These are phyloP conservation scores for Monilinia laxa DNA, from an alignment of 2,329 filamentous ascomycete genomes.

Conservation along the genomic window DNA sequence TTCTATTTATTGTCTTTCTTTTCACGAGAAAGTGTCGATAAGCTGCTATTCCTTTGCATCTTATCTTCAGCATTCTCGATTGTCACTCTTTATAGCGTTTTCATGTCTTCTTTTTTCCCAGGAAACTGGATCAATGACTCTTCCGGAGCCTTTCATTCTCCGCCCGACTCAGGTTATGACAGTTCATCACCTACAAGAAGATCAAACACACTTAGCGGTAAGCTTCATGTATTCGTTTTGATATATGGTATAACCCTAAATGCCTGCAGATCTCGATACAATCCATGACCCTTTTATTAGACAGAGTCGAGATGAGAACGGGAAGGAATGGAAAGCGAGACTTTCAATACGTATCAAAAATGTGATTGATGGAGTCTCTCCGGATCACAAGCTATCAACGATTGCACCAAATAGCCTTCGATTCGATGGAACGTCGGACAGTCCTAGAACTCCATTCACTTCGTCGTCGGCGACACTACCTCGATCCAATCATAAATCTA, in stretches of 20 bases:
- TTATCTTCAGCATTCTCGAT: conserved; percentile 35
- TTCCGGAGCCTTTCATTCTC: neutral
- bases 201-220: conserved; percentile 17
- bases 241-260: neutral
- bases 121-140: conserved; percentile 5
- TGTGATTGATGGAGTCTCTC: conserved; percentile 8
- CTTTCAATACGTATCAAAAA: conserved; percentile 19
- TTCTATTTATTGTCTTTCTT: conserved; percentile 27
- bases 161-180: conserved; percentile 27
- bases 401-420: conserved; percentile 9
- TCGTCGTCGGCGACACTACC: conserved; percentile 28
- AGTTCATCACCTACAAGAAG: conserved; percentile 19
- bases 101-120: conserved; percentile 24
- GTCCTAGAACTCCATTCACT: neutral
- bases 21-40: conserved; percentile 34
- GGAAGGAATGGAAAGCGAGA: conserved; percentile 7
- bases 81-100: conserved; percentile 28
- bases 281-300: neutral
- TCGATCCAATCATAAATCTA: conserved; percentile 26
- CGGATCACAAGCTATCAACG: conserved; percentile 8
- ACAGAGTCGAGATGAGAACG: conserved; percentile 14
- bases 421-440: conserved; percentile 21
- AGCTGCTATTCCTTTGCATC: conserved; percentile 31
- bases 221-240: neutral
- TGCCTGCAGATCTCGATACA: conserved; percentile 4